Evolutionary conservation across 192 early-diverging fungal species (phyloP).

Genomic region (Oehlia diaphana): DNA sequence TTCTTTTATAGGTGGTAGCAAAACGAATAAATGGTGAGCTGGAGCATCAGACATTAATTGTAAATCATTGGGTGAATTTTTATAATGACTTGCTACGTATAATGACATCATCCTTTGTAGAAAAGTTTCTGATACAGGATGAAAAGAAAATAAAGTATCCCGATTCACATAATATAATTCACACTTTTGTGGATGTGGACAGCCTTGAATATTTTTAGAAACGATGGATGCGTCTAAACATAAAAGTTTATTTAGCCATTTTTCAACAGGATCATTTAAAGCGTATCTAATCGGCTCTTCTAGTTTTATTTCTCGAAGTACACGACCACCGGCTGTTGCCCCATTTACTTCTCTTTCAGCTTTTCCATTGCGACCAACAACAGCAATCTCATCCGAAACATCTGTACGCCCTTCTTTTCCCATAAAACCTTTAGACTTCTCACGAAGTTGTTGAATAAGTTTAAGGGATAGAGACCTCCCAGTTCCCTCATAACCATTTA

Average conservation of each 20-base stretch:
- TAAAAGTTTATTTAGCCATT: constrained; percentile 93
- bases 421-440: constrained; percentile 80
- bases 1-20: constrained; percentile 85
- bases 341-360: constrained; percentile 46
- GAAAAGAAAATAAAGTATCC: constrained; percentile 97
- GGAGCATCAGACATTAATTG: constrained; percentile 98
- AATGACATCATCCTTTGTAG: constrained; percentile 97
- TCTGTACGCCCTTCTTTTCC: constrained; percentile 42
- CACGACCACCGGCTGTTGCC: constrained; percentile 57
- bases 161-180: constrained; percentile 96
- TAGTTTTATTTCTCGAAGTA: constrained; percentile 87
- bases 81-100: constrained; percentile 99
- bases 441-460: constrained; percentile 91
- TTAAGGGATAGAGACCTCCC: constrained; percentile 96
- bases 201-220: constrained; percentile 74
- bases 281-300: constrained; percentile 96
- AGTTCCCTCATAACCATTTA: constrained; percentile 99
- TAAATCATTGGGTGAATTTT: constrained; percentile 98
- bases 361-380: constrained; percentile 62
- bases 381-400: constrained; percentile 27
- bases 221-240: constrained; percentile 87
- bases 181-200: constrained; percentile 91
- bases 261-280: constrained; percentile 82
- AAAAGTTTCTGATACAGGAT: constrained; percentile 95
- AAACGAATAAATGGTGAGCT: constrained; percentile 95